A percentile compares a stretch with the other conserved stretches of the same genome.
phyloP scores from a whole-genome alignment of 1,139 yeast genomes.

The Pichia sp. region DNA sequence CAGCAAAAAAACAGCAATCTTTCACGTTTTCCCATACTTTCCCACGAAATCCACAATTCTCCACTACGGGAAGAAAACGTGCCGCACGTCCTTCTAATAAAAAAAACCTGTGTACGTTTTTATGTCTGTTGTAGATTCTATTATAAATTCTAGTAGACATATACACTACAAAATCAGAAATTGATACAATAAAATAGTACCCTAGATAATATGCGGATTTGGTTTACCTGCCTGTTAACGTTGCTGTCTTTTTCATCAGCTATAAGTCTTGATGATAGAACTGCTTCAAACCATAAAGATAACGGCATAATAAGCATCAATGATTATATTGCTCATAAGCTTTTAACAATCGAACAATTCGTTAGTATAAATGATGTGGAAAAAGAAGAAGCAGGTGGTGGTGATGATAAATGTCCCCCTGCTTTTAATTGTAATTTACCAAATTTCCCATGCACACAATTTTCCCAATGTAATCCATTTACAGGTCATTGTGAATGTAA shows the following conservation, averaged over 20 bases:
- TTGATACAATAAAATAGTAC: not conserved
- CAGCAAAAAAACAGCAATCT: not conserved
- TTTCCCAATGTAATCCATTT: conserved; percentile 74
- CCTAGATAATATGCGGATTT: not conserved
- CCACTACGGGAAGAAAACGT: not conserved
- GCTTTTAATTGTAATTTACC: conserved; percentile 94
- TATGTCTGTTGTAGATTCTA: too few species aligned
- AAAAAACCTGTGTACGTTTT: not conserved
- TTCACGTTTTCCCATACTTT: not conserved
- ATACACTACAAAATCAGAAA: not conserved
- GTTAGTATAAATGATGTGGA: not conserved
- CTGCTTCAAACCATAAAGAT: not conserved
- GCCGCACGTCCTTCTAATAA: not conserved
- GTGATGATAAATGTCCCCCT: conserved; percentile 57
- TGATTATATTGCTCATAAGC: not conserved
- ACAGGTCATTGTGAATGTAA: conserved; percentile 92
- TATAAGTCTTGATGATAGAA: not conserved
- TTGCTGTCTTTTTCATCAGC: not conserved
- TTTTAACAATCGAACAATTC: not conserved
- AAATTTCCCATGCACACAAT: conserved; percentile 84
- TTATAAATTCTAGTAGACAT: too few species aligned
- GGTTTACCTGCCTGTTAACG: not conserved
- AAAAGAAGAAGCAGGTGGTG: not conserved
- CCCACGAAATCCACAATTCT: not conserved
- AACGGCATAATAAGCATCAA: not conserved